Base-by-base conservation (phyloP, 148 eudicot genomes). In the Rhododendron kiyosumense region DNA sequence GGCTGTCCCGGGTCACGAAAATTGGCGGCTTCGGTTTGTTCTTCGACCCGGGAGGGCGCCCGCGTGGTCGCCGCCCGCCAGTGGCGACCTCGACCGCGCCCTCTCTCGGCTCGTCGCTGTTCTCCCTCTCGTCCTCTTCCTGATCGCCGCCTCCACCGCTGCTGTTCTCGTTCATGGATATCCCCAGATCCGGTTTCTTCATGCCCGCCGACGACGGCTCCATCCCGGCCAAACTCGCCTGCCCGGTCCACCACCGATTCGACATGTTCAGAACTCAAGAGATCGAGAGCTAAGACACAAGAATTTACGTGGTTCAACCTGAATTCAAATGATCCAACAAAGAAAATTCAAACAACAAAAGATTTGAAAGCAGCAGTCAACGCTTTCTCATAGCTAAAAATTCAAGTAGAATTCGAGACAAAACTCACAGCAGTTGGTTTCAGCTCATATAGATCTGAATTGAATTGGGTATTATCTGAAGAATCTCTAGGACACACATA, bases 21-120 rank as follows among this genome's bases (percentile, higher is more conserved):
- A 93, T 88, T 0, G 95, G 95, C 0, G 95, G 92, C 32, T 93
- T 93, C 0, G 95, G 92, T 84, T 90, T 93, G 90, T 93, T 93
- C 67, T 93, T 93, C 0, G 95, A 93, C 0, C 95, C 95, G 1
- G 95, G 85, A 0, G 95, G 95, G 4, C 95, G 85, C 22, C 95
- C 94, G 4, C 95, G 61, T 0, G 94, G 92, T 12, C 95, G 77
- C 4, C 92, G 89, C 2, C 86, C 81, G 3, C 86, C 78, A 0
- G 61, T 28, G 0, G 89, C 88, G 2, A 88, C 86, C 71, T 92
- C 95, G 51, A 93, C 84, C 18, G 94, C 94, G 0, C 95, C 95
- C 69, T 93, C 95, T 81, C 73, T 88, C 1, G 95, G 94, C 69
- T 93, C 95, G 34, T 90, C 93, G 65, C 86, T 84, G 43, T 86